Conservation (phyloP, 306 rosid species). For the Rosa persica region DNA sequence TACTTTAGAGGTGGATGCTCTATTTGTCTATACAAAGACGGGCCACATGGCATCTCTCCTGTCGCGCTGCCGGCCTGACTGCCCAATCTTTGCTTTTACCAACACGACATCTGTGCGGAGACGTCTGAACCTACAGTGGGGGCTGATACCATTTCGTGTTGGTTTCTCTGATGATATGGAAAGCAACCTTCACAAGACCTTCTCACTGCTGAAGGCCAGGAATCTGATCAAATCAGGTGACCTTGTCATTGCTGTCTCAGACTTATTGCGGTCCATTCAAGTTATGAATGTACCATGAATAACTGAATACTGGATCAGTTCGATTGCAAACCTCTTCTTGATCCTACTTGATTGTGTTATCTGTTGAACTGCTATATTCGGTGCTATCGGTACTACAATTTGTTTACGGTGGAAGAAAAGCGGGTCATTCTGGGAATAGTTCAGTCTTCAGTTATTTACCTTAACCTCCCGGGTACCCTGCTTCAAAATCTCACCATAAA, state of each 20-base stretch:
- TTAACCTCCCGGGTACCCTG: neutral
- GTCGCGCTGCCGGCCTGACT: constrained; percentile 96
- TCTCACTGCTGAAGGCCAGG: constrained; percentile 90
- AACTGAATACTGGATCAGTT: neutral
- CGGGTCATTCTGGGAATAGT: neutral
- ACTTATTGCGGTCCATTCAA: constrained; percentile 91
- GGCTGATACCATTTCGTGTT: constrained; percentile 91
- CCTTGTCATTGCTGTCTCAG: constrained; percentile 97
- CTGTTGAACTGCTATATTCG: neutral
- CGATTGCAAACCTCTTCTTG: constrained; percentile 18
- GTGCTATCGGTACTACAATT: neutral
- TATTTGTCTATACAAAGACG: constrained; percentile 86
- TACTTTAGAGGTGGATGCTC: constrained; percentile 89
- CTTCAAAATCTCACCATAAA: neutral
- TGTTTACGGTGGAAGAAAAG: constrained; percentile 8
- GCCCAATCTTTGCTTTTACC: constrained; percentile 96
- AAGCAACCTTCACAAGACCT: constrained; percentile 87
- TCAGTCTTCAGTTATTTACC: neutral
- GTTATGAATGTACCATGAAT: constrained; percentile 89
- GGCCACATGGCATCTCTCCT: constrained; percentile 97
- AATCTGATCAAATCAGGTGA: constrained; percentile 96
- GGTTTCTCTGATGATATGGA: constrained; percentile 97
- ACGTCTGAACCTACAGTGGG: constrained; percentile 97
- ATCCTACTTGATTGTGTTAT: constrained; percentile 2
- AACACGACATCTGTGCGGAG: constrained; percentile 76